Percentiles rank a stretch among this genome's conserved stretches.
phyloP scores from a whole-genome alignment of 1,284 basidiomycete species.

The Ganoderma sinense region DNA sequence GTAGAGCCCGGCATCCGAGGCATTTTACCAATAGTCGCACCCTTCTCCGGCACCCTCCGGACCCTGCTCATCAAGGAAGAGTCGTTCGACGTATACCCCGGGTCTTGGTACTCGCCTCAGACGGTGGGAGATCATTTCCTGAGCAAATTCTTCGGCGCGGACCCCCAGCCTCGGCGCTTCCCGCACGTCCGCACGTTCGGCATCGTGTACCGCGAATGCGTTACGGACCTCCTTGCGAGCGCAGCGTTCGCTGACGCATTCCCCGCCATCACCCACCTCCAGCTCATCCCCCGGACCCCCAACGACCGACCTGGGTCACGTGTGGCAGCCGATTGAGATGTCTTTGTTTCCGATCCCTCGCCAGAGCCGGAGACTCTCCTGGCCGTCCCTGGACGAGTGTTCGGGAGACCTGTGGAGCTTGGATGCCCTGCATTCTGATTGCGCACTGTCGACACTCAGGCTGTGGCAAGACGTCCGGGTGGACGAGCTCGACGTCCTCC shows the following conservation, averaged over 20 bases:
- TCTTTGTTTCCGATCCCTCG: neutral
- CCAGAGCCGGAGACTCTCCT: too few species aligned
- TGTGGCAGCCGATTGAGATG: neutral
- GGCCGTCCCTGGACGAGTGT: neutral
- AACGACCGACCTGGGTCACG: neutral
- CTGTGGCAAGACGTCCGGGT: neutral
- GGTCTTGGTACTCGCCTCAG: too few species aligned
- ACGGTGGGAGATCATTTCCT: too few species aligned
- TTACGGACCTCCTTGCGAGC: neutral
- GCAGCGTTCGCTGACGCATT: neutral
- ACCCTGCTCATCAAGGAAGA: neutral
- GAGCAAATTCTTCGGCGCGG: neutral
- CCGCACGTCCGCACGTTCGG: neutral
- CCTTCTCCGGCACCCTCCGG: neutral
- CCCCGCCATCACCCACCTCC: neutral
- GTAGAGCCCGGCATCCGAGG: neutral
- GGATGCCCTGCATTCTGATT: neutral
- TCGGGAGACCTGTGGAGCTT: neutral
- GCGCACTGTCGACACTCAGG: neutral
- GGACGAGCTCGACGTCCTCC: neutral
- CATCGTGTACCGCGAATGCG: neutral
- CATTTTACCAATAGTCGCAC: neutral
- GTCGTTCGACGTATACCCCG: too few species aligned
- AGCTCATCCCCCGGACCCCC: neutral
- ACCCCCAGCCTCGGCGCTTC: neutral